These are phyloP conservation scores for Grosmannia penicillata DNA, from an alignment of 2,329 filamentous ascomycete genomes.

Conservation along the genomic window DNA sequence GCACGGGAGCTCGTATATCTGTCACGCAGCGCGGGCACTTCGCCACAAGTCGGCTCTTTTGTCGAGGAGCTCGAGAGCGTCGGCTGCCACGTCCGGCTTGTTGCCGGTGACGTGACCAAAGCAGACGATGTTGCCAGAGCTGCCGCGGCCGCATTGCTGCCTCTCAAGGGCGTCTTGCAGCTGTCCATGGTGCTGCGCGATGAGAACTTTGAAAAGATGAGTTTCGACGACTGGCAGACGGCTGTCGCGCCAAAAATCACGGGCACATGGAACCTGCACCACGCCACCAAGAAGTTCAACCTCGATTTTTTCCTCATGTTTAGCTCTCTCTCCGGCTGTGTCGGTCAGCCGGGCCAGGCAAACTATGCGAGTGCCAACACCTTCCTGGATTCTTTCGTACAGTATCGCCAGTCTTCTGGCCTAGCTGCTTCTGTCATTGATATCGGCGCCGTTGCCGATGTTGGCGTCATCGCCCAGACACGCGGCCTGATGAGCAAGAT, in stretches of 20 bases:
- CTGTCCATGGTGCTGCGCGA: background rate
- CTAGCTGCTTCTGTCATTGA: conserved; percentile 24
- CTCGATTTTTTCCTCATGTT: conserved; percentile 18
- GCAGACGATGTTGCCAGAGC: conserved; percentile 2
- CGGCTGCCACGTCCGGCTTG: background rate
- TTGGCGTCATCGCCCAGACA: background rate
- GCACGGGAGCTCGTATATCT: conserved; percentile 3
- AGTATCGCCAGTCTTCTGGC: conserved; percentile 19
- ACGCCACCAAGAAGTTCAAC: background rate
- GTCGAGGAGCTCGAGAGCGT: background rate
- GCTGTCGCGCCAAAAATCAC: background rate
- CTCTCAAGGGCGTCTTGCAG: background rate
- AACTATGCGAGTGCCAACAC: conserved; percentile 26
- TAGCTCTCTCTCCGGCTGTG: conserved; percentile 14
- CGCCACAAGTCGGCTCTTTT: background rate
- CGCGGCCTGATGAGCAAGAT: background rate
- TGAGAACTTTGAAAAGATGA: background rate
- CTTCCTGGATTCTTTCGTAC: conserved; percentile 24
- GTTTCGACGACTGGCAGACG: background rate
- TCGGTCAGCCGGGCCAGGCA: conserved; percentile 21
- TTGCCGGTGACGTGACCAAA: conserved; percentile 8
- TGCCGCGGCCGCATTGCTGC: background rate
- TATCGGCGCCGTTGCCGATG: conserved; percentile 16
- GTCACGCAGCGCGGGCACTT: background rate
- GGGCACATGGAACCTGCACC: background rate